A percentile compares a stretch with the other conserved stretches of the same genome.
Conservation (phyloP, 345 rosid genomes). For the Eucalyptus fibrosa region DNA sequence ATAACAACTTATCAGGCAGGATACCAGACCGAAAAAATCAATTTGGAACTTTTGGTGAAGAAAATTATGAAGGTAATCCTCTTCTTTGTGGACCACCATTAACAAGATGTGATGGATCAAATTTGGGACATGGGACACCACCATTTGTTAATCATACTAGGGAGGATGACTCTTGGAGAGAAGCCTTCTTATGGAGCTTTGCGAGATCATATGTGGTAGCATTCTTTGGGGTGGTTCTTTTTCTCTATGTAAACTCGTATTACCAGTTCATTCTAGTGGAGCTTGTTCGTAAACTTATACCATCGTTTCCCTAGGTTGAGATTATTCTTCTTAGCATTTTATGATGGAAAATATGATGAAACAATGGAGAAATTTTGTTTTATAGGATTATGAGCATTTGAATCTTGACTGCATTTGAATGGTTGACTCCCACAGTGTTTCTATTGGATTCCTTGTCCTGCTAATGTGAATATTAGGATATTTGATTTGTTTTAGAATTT, state of each 20-base stretch:
- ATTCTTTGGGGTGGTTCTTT: too few species aligned
- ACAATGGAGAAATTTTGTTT: neutral
- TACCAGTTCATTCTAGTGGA: fast-evolving
- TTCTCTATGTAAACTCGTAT: neutral
- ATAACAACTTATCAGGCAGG: conserved; percentile 4
- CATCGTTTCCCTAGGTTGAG: neutral
- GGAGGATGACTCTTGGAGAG: neutral
- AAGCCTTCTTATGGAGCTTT: neutral
- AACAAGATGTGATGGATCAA: neutral
- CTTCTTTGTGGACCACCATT: neutral
- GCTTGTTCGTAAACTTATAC: neutral
- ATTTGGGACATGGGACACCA: too few species aligned
- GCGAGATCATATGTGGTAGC: neutral
- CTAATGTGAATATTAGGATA: too few species aligned
- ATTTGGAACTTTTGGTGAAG: neutral
- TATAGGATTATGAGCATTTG: neutral
- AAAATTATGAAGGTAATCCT: neutral
- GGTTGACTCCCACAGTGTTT: fast-evolving
- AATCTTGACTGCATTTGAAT: neutral
- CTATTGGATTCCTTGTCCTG: fast-evolving
- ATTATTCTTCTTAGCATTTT: neutral
- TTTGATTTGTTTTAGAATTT: too few species aligned
- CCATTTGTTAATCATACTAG: neutral
- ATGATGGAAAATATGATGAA: neutral
- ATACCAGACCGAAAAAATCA: neutral